A percentile compares a stretch with the other conserved stretches of the same genome.
phyloP scores from a whole-genome alignment of 306 rosid species.

The Erythrophleum fordii region DNA sequence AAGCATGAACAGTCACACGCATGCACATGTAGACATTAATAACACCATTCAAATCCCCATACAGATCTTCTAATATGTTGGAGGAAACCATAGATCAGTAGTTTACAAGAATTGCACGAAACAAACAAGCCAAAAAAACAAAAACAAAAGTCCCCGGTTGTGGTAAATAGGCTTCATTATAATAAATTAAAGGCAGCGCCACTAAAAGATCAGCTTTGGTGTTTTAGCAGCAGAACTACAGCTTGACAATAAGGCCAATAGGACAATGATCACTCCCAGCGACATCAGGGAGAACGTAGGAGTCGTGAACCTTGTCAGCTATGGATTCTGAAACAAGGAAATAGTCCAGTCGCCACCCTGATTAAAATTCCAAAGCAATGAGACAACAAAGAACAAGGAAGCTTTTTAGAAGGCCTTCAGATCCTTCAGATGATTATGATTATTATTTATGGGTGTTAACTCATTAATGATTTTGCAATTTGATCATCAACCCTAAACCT shows the following conservation, averaged over 20 bases:
- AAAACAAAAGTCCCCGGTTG: background rate
- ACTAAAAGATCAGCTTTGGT: constrained; percentile 11
- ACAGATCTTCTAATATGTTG: background rate
- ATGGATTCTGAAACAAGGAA: constrained; percentile 88
- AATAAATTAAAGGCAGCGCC: constrained; percentile 18
- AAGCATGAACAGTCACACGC: background rate
- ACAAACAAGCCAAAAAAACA: constrained; percentile 7
- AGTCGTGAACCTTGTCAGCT: constrained; percentile 80
- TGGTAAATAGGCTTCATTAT: constrained; percentile 12
- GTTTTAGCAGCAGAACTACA: constrained; percentile 38
- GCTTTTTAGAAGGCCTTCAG: constrained; percentile 8
- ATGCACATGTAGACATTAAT: background rate
- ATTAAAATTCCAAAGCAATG: constrained; percentile 41
- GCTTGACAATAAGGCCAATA: constrained; percentile 71
- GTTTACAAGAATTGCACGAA: constrained; percentile 10
- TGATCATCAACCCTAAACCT: background rate
- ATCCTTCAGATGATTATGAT: background rate
- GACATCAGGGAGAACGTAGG: constrained; percentile 85
- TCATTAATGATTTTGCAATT: background rate
- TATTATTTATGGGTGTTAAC: background rate
- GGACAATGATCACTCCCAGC: constrained; percentile 95
- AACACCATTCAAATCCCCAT: background rate
- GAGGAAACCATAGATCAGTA: constrained; percentile 17
- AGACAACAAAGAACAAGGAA: constrained; percentile 13
- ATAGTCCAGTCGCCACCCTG: constrained; percentile 99